Conservation (phyloP, 441 rosid species). For the Jatropha podagrica region DNA sequence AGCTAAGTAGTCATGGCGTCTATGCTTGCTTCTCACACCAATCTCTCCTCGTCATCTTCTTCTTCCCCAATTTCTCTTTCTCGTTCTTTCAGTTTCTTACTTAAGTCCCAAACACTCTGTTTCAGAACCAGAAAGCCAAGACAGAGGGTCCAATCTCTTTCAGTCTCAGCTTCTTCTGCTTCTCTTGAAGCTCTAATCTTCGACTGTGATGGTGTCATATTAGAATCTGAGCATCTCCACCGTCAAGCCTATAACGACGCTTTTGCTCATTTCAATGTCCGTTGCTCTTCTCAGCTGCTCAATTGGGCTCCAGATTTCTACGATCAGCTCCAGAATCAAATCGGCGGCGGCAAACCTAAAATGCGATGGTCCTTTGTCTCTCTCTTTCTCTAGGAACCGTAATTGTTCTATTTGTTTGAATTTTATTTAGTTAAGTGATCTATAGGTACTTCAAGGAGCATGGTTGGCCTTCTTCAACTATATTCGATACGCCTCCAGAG, state of each 20-base stretch:
- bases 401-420: neutral
- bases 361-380: conserved; percentile 67
- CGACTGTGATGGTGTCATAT: conserved; percentile 91
- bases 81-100: conserved; percentile 12
- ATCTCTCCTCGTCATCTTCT: conserved; percentile 19
- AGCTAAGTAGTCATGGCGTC: conserved; percentile 31
- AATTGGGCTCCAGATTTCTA: conserved; percentile 72
- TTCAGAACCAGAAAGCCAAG: conserved; percentile 25
- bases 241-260: conserved; percentile 96
- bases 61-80: conserved; percentile 20
- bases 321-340: conserved; percentile 77
- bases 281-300: conserved; percentile 57
- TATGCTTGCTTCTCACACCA: conserved; percentile 25
- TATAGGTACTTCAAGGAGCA: conserved; percentile 80
- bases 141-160: neutral
- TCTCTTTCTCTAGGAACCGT: neutral
- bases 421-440: conserved; percentile 2
- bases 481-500: conserved; percentile 57
- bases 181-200: conserved; percentile 76
- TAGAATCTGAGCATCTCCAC: conserved; percentile 84
- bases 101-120: conserved; percentile 23
- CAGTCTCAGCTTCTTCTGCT: conserved; percentile 32
- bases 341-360: conserved; percentile 95
- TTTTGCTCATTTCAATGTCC: conserved; percentile 74
- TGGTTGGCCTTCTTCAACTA: conserved; percentile 85